Percentiles rank a stretch among this genome's conserved stretches.
These are phyloP conservation scores for Geotrichum siamense DNA, from an alignment of 1,139 yeast species.

Conservation along the genomic window DNA sequence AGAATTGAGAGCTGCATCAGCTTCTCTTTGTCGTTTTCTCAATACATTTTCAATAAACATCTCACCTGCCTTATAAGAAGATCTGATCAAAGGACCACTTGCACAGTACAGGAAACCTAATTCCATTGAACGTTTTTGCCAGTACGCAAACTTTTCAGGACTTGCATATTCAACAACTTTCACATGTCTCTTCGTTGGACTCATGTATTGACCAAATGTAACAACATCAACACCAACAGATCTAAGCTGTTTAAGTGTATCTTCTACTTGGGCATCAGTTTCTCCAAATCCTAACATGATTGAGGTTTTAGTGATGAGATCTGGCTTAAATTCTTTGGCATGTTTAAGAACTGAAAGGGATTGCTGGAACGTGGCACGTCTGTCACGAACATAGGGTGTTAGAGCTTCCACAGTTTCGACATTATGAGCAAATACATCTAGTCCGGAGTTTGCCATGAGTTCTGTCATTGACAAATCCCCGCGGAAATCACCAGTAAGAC, in stretches of 20 bases:
- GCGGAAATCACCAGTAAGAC: slow-evolving; percentile 89
- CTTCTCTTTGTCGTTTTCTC: slow-evolving; percentile 47
- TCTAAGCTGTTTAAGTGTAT: slow-evolving; percentile 69
- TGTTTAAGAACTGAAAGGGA: slow-evolving; percentile 66
- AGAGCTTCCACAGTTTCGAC: slow-evolving; percentile 92
- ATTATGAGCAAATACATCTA: slow-evolving; percentile 96
- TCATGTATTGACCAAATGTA: slow-evolving; percentile 98
- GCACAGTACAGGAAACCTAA: slow-evolving; percentile 96
- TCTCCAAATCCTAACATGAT: slow-evolving; percentile 97
- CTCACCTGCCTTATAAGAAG: slow-evolving; percentile 97
- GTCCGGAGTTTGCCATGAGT: slow-evolving; percentile 73
- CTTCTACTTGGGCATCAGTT: slow-evolving; percentile 77
- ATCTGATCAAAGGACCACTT: slow-evolving; percentile 92
- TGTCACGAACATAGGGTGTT: slow-evolving; percentile 92
- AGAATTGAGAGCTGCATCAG: slow-evolving; percentile 8
- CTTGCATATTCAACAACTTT: slow-evolving; percentile 91
- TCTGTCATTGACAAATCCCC: slow-evolving; percentile 81
- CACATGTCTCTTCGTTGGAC: slow-evolving; percentile 98
- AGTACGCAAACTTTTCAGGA: slow-evolving; percentile 91
- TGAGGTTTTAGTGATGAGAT: slow-evolving; percentile 84
- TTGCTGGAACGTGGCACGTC: slow-evolving; percentile 93
- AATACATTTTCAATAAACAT: slow-evolving; percentile 92
- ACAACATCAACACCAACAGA: slow-evolving; percentile 81
- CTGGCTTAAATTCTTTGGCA: slow-evolving; percentile 73
- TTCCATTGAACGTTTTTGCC: slow-evolving; percentile 83